Evolutionary conservation across 768 basidiomycete genomes (phyloP), one percentile per base, ranked within the genome.

Genomic region (Podaxis sp.): DNA sequence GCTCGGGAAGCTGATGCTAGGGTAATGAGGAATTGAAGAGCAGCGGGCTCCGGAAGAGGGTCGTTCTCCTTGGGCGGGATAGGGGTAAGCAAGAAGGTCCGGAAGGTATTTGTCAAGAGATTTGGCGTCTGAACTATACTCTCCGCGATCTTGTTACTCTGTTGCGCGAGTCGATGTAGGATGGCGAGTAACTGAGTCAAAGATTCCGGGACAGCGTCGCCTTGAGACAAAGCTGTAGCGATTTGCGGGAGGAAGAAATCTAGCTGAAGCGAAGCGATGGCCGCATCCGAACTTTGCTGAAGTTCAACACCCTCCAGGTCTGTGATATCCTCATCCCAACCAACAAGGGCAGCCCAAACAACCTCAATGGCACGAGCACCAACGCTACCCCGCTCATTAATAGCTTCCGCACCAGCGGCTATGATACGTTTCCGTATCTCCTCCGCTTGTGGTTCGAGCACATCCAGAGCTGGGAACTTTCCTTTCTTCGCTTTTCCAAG

Each of bases 301-400:
- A 87, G 65, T 67, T 91, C 88, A 6, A 87, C 77, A 2, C 80
- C 83, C 22, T 77, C 75, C 13, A 81, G 59, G 33, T 73, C 69
- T 38, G 68, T 53, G 1, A 75, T 59, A 13, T 74, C 67, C 15
- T 77, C 73, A 63, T 87, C 80, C 87, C 88, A 91, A n/a, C 77
- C 82, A 1, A 89, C 90, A 26, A 90, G 70, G 58, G 87, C 88
- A 63, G 85, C 84, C 90, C 91, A 93, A 22, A 90, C 73, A 3
- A 91, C 80, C 63, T 92, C 89, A 7, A 92, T 79, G 0, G 90
- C 91, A 11, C 79, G 80, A 3, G 82, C 82, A 6, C 88, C 90
- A 9, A 92, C 79, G 63, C 83, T 84, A 3, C 90, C 91, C 19
- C 81, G 79, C 69, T 89, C 88, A 7, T 73, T 73, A 68, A 93